A percentile compares a stretch with the other conserved stretches of the same genome.
Evolutionary conservation across 2,329 filamentous ascomycete genomes (phyloP).

Genomic region (Cercospora citrullina): DNA sequence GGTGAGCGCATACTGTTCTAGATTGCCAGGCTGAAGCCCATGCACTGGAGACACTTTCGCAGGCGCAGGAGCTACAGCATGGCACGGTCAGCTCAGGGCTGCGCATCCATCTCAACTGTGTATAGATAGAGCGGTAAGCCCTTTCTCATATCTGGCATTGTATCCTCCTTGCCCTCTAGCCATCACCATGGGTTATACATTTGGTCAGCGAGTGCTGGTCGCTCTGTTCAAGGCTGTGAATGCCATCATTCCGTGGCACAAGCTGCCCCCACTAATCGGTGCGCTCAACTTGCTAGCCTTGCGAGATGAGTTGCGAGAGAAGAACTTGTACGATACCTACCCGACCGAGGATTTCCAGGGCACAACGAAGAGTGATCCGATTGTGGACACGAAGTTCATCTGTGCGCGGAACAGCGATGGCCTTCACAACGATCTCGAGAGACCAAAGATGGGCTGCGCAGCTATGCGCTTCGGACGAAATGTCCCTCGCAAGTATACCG

Average conservation of each 20-base stretch:
- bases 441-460: constrained; percentile 48
- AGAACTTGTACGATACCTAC: constrained; percentile 50
- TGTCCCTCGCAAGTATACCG: constrained; percentile 42
- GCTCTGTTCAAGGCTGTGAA: constrained; percentile 43
- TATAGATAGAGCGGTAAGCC: constrained; percentile 2
- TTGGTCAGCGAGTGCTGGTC: constrained; percentile 2
- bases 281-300: constrained; percentile 46
- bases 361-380: constrained; percentile 33
- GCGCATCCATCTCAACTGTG: neutral
- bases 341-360: constrained; percentile 43
- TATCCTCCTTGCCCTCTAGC: neutral
- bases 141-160: neutral
- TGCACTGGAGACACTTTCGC: neutral
- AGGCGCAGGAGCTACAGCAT: neutral
- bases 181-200: constrained; percentile 8
- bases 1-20: neutral
- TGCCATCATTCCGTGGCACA: constrained; percentile 46
- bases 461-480: constrained; percentile 51
- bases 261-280: constrained; percentile 45
- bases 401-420: constrained; percentile 48
- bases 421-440: constrained; percentile 45
- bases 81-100: neutral
- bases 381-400: constrained; percentile 39
- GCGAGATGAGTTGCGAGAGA: constrained; percentile 46
- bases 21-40: neutral